Conservation (phyloP, 1,284 basidiomycete genomes). For the Fomes fomentarius region DNA sequence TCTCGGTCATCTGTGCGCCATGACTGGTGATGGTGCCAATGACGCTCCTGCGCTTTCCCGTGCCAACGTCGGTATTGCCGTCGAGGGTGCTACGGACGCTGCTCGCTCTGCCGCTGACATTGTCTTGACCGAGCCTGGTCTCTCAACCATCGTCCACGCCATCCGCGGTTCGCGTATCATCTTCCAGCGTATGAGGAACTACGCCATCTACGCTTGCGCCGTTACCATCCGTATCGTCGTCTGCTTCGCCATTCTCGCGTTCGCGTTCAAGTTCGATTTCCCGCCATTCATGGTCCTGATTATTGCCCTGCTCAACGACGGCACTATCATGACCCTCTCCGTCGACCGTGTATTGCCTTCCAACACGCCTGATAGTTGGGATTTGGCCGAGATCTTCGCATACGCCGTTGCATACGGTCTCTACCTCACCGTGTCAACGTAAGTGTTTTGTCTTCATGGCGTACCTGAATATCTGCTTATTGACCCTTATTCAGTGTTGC, state of each 20-base stretch:
- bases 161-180: constrained; percentile 95
- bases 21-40: constrained; percentile 98
- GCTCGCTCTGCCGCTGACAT: constrained; percentile 96
- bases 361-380: constrained; percentile 92
- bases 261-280: constrained; percentile 97
- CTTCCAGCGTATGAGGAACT: constrained; percentile 98
- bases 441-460: constrained; percentile 34
- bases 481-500: constrained; percentile 55
- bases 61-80: constrained; percentile 96
- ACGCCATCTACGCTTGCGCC: constrained; percentile 90
- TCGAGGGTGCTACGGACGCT: constrained; percentile 95
- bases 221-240: constrained; percentile 99
- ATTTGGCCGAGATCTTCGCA: constrained; percentile 94
- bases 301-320: constrained; percentile 96
- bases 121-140: constrained; percentile 93
- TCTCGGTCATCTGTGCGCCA: constrained; percentile 86
- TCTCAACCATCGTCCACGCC: constrained; percentile 96
- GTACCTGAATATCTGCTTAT: not conserved
- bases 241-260: constrained; percentile 94
- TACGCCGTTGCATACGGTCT: constrained; percentile 95
- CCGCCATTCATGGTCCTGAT: constrained; percentile 99
- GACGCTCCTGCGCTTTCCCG: constrained; percentile 93
- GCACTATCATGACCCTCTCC: constrained; percentile 98
- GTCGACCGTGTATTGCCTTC: constrained; percentile 96
- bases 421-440: constrained; percentile 91